Evolutionary conservation across 1,139 yeast species (phyloP).

Genomic region (Hyphopichia buzzinii): DNA sequence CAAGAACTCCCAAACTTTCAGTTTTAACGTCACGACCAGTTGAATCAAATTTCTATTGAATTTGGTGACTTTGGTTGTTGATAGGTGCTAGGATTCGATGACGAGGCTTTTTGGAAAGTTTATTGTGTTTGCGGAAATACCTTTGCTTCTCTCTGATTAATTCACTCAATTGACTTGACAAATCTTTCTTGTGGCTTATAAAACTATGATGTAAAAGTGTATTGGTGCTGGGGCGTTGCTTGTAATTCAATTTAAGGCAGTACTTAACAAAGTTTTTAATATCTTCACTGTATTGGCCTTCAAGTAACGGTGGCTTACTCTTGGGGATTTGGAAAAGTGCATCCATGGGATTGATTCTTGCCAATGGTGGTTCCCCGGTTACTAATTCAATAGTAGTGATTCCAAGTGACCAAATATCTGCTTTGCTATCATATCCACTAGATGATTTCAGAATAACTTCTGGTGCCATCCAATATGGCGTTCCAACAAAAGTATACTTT

Average conservation of each 20-base stretch:
- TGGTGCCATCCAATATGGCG: slow-evolving; percentile 96
- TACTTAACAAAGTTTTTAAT: slow-evolving; percentile 58
- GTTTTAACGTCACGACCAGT: slow-evolving; percentile 23
- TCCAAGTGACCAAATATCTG: slow-evolving; percentile 88
- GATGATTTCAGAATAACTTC: slow-evolving; percentile 58
- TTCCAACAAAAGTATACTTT: slow-evolving; percentile 78
- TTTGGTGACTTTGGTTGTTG: too few relatives aligned
- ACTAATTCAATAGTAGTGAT: slow-evolving; percentile 76
- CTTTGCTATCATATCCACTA: slow-evolving; percentile 70
- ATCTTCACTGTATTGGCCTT: slow-evolving; percentile 44
- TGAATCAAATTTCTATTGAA: too few relatives aligned
- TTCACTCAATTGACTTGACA: slow-evolving; percentile 10
- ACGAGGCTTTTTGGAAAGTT: slow-evolving; percentile 8
- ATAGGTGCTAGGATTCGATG: slow-evolving; percentile 7
- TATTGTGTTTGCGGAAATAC: slow-evolving; percentile 21
- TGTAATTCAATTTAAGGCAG: slow-evolving; percentile 61
- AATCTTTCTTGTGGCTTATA: background rate
- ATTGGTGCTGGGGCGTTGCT: slow-evolving; percentile 47
- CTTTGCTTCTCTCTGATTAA: slow-evolving; percentile 21
- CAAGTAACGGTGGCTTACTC: slow-evolving; percentile 62
- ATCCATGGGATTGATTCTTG: slow-evolving; percentile 71
- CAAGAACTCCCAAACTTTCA: background rate
- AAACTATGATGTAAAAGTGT: slow-evolving; percentile 47
- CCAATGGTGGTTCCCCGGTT: slow-evolving; percentile 70
- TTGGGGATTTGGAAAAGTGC: slow-evolving; percentile 72